Evolutionary conservation across 345 rosid species (phyloP).

Genomic region (Citrus medica): DNA sequence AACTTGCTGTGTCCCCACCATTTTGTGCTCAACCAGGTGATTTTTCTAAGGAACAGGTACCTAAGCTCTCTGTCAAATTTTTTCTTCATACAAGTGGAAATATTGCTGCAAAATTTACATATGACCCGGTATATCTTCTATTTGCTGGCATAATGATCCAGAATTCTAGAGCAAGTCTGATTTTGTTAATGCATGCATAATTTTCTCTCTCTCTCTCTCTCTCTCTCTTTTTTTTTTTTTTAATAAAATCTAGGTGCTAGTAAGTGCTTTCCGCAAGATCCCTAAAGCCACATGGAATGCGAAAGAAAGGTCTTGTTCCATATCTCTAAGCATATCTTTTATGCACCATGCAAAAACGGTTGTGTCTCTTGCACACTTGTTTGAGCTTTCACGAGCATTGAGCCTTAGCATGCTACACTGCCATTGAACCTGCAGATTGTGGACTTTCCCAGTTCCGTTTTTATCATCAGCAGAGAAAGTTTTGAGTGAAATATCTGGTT

Average conservation of each 20-base stretch:
- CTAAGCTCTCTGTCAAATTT: constrained; percentile 58
- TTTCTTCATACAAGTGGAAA: constrained; percentile 64
- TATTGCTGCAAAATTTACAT: constrained; percentile 71
- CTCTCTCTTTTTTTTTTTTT: background rate
- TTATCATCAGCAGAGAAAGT: constrained; percentile 61
- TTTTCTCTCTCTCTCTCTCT: constrained; percentile 10
- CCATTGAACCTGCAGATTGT: constrained; percentile 49
- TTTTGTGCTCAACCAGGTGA: constrained; percentile 28
- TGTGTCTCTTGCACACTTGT: background rate
- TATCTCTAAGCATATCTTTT: background rate
- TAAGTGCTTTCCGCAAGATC: constrained; percentile 69
- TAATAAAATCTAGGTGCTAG: constrained; percentile 39
- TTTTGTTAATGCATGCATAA: constrained; percentile 2
- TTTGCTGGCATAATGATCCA: constrained; percentile 5
- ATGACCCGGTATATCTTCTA: constrained; percentile 47
- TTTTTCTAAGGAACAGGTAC: constrained; percentile 30
- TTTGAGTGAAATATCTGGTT: constrained; percentile 41
- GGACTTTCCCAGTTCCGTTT: constrained; percentile 74
- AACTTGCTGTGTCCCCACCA: background rate
- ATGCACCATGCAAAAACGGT: background rate
- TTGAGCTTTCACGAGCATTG: background rate
- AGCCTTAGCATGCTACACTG: constrained; percentile 9
- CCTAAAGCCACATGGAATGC: constrained; percentile 88
- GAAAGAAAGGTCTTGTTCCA: constrained; percentile 68
- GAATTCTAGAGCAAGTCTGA: background rate